Conservation (phyloP, 345 rosid genomes). For the Noccaea caerulescens region DNA sequence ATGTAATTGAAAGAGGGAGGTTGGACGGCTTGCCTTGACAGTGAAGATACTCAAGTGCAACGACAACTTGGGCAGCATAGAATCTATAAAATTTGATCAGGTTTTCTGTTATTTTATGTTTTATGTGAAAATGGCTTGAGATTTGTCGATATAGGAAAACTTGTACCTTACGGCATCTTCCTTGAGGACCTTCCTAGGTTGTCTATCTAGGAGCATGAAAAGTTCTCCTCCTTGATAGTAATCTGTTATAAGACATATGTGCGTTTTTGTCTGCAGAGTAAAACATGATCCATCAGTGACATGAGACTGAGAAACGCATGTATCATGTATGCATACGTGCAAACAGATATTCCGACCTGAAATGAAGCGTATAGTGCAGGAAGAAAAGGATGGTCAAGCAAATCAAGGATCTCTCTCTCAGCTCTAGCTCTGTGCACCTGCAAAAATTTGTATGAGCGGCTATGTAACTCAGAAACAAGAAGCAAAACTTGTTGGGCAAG, state of each 20-base stretch:
- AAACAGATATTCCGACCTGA: slow-evolving; percentile 57
- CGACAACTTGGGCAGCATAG: slow-evolving; percentile 84
- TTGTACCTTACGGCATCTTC: slow-evolving; percentile 90
- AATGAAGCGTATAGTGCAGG: slow-evolving; percentile 98
- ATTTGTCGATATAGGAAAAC: neutral
- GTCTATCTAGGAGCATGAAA: slow-evolving; percentile 84
- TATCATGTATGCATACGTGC: neutral
- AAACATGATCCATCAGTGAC: slow-evolving; percentile 28
- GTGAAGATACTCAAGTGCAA: slow-evolving; percentile 96
- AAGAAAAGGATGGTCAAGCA: slow-evolving; percentile 97
- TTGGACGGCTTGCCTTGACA: slow-evolving; percentile 68
- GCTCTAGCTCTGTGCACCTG: slow-evolving; percentile 99
- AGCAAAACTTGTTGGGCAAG: neutral
- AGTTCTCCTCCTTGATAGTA: slow-evolving; percentile 96
- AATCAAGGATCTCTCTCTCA: slow-evolving; percentile 90
- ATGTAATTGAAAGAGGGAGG: neutral
- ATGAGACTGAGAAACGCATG: neutral
- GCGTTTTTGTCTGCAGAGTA: slow-evolving; percentile 82
- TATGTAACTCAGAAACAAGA: too few relatives aligned
- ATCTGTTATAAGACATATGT: slow-evolving; percentile 92
- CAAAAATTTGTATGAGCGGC: neutral
- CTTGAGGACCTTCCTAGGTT: slow-evolving; percentile 79
- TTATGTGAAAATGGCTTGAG: neutral
- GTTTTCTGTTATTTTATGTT: neutral
- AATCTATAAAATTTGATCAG: slow-evolving; percentile 54